phyloP scores from a whole-genome alignment of 2,329 filamentous ascomycete genomes.

The Cordyceps farinosa region DNA sequence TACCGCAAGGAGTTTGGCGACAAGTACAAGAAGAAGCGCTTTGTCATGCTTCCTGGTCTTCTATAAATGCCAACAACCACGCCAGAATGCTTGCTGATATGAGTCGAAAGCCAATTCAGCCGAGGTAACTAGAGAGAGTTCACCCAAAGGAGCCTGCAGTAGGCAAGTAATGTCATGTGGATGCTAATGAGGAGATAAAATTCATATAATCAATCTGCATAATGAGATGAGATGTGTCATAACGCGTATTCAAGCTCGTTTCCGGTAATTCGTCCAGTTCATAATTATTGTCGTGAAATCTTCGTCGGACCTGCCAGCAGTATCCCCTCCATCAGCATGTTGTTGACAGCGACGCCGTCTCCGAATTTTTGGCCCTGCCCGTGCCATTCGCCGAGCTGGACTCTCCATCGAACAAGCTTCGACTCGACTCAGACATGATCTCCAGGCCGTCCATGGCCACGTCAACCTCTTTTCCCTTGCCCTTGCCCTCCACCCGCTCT shows the following conservation, averaged over 20 bases:
- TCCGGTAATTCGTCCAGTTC: background rate
- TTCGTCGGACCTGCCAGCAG: background rate
- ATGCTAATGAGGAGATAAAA: background rate
- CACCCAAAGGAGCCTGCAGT: background rate
- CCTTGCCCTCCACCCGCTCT: slow-evolving; percentile 14
- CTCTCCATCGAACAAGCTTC: slow-evolving; percentile 35
- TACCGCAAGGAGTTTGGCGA: slow-evolving; percentile 89
- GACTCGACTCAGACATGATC: slow-evolving; percentile 35
- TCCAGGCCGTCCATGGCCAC: slow-evolving; percentile 7
- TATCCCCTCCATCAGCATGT: slow-evolving; percentile 21
- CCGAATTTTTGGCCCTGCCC: slow-evolving; percentile 34
- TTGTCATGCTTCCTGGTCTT: slow-evolving; percentile 74
- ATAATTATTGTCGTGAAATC: background rate
- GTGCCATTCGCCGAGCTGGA: slow-evolving; percentile 32
- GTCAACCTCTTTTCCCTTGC: slow-evolving; percentile 19
- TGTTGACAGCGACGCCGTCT: slow-evolving; percentile 37
- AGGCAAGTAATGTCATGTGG: background rate
- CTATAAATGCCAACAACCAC: slow-evolving; percentile 46
- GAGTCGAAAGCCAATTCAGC: background rate
- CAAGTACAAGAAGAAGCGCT: slow-evolving; percentile 94
- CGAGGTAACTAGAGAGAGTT: background rate
- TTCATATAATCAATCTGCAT: background rate
- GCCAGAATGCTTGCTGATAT: background rate
- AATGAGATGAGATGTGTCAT: background rate
- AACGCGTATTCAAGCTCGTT: background rate